These are phyloP conservation scores for Chenopodium quinoa DNA, from an alignment of 148 eudicot genomes.

Conservation along the genomic window DNA sequence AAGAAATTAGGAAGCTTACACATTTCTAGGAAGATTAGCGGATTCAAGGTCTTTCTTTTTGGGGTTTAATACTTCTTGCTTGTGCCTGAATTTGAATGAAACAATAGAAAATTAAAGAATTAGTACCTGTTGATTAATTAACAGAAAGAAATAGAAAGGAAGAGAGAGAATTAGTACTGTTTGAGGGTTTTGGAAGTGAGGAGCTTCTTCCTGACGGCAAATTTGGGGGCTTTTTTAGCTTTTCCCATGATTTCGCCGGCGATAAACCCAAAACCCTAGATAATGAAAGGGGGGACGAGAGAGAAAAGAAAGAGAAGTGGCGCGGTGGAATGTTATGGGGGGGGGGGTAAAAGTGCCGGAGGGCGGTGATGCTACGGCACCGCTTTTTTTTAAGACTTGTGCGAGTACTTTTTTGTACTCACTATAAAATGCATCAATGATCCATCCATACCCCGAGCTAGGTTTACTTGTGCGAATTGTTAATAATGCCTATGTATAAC, in stretches of 20 bases:
- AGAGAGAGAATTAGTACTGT: constrained; percentile 41
- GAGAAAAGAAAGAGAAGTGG: background rate
- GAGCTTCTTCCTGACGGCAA: constrained; percentile 86
- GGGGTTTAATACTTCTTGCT: constrained; percentile 79
- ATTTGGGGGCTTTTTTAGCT: constrained; percentile 84
- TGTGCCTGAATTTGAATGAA: constrained; percentile 44
- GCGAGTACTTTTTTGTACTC: too few relatives aligned
- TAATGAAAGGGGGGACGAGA: background rate
- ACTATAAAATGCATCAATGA: too few relatives aligned
- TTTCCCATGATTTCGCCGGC: constrained; percentile 59
- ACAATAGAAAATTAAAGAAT: too few relatives aligned
- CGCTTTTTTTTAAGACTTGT: background rate
- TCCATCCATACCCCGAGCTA: too few relatives aligned
- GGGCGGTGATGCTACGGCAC: background rate
- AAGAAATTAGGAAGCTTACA: constrained; percentile 42
- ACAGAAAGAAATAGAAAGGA: background rate
- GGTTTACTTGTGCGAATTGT: too few relatives aligned
- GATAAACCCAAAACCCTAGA: constrained; percentile 40
- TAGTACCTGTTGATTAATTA: background rate
- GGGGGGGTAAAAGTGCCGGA: background rate
- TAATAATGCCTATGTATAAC: too few relatives aligned
- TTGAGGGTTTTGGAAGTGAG: constrained; percentile 74
- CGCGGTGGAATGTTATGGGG: background rate
- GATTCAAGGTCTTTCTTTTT: constrained; percentile 63
- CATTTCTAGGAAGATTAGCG: constrained; percentile 72